Conservation (phyloP, 75 land plant species). For the Chamaecyparis obtusa region DNA sequence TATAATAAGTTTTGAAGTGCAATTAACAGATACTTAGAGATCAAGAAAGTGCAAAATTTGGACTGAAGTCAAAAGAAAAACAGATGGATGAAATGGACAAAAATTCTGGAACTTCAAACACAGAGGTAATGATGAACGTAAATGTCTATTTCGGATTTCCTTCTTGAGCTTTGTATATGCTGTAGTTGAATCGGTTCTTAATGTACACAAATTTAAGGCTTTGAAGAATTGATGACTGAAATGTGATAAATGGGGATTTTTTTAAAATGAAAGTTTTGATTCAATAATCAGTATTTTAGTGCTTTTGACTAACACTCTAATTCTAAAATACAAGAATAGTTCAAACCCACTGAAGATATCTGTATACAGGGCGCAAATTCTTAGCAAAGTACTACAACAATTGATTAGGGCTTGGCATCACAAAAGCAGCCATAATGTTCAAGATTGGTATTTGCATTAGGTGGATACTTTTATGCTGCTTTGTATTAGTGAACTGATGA, state of each 20-base stretch:
- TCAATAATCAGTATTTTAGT: not conserved
- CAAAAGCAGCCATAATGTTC: not conserved
- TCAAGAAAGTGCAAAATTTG: conserved; percentile 61
- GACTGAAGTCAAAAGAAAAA: conserved; percentile 44
- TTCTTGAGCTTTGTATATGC: not conserved
- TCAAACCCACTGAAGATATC: not conserved
- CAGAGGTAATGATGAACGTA: conserved; percentile 34
- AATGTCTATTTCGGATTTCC: not conserved
- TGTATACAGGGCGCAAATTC: not conserved
- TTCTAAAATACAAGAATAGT: not conserved
- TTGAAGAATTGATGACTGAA: not conserved
- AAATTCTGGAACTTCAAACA: conserved; percentile 37
- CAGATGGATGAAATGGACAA: conserved; percentile 30
- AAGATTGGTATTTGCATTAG: not conserved
- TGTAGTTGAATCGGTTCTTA: not conserved
- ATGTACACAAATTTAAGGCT: not conserved
- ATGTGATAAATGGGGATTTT: not conserved
- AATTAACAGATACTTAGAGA: conserved; percentile 44
- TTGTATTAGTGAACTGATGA: not conserved
- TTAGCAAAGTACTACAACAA: not conserved
- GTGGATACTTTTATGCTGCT: not conserved
- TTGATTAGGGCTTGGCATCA: not conserved
- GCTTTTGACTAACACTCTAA: not conserved
- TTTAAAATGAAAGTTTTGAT: no score
- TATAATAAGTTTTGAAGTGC: not conserved